Conservation (phyloP, 2,329 filamentous ascomycete species). For the Aspergillus uvarum region DNA sequence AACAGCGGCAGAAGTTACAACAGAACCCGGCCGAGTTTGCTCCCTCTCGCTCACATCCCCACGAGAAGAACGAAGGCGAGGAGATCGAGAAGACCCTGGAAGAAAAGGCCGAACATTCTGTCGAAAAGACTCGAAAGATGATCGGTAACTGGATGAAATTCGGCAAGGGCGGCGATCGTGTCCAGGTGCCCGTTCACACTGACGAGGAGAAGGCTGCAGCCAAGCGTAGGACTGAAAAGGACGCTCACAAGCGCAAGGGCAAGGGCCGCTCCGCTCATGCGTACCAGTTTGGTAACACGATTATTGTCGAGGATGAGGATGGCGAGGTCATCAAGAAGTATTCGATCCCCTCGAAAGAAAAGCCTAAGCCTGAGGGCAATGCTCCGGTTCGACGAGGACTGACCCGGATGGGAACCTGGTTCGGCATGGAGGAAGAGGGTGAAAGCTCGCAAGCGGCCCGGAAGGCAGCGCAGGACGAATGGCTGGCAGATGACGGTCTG, state of each 20-base stretch:
- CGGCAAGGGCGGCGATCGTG: slow-evolving; percentile 33
- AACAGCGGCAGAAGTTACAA: slow-evolving; percentile 55
- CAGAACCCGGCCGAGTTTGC: slow-evolving; percentile 44
- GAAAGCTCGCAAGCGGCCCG: slow-evolving; percentile 32
- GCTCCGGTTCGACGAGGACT: slow-evolving; percentile 52
- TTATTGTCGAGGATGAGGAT: slow-evolving; percentile 68
- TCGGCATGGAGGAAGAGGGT: slow-evolving; percentile 42
- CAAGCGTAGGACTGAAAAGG: slow-evolving; percentile 21
- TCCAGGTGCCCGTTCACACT: slow-evolving; percentile 25
- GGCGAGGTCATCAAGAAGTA: slow-evolving; percentile 69
- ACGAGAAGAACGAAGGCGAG: slow-evolving; percentile 47
- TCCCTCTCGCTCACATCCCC: slow-evolving; percentile 46
- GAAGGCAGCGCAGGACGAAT: slow-evolving; percentile 32
- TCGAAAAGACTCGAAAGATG: slow-evolving; percentile 46
- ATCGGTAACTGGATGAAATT: slow-evolving; percentile 48
- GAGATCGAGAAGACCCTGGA: slow-evolving; percentile 42
- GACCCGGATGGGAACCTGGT: slow-evolving; percentile 61
- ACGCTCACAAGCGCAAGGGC: slow-evolving; percentile 24
- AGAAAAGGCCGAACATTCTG: slow-evolving; percentile 35
- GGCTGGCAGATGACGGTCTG: slow-evolving; percentile 51
- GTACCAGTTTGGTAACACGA: slow-evolving; percentile 69
- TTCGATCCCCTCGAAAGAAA: slow-evolving; percentile 53
- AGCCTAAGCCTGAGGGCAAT: slow-evolving; percentile 26
- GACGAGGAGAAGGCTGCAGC: slow-evolving; percentile 22
- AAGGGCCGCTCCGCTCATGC: slow-evolving; percentile 60